These are phyloP conservation scores for Barnettozyma vustinii DNA, from an alignment of 805 yeast species.

Conservation along the genomic window DNA sequence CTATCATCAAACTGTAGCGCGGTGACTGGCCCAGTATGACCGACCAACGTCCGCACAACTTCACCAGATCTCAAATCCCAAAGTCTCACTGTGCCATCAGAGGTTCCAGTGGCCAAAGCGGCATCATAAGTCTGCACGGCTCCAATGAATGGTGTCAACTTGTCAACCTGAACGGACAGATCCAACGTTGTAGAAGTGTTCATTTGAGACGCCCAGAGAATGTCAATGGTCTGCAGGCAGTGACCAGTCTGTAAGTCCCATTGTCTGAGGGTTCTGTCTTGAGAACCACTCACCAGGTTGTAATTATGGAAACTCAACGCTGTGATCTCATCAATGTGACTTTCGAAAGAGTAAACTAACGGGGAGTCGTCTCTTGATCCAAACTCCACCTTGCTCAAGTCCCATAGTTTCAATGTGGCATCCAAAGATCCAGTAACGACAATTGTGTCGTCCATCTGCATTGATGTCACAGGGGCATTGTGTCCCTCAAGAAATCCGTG, in stretches of 20 bases:
- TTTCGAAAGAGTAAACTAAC: constrained; percentile 46
- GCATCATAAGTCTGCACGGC: constrained; percentile 70
- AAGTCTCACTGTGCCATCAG: constrained; percentile 66
- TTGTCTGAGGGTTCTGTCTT: constrained; percentile 66
- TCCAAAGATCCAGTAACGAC: constrained; percentile 57
- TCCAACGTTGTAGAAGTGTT: constrained; percentile 16
- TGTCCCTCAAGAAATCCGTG: constrained; percentile 57
- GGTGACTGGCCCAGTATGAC: constrained; percentile 68
- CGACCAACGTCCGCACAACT: constrained; percentile 52
- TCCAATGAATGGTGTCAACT: constrained; percentile 44
- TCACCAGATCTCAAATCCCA: constrained; percentile 76
- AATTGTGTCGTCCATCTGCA: constrained; percentile 49
- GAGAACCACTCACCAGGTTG: constrained; percentile 62
- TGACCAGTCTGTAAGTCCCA: constrained; percentile 69
- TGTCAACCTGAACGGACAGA: constrained; percentile 9
- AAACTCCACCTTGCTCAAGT: constrained; percentile 29
- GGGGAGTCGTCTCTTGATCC: constrained; percentile 25
- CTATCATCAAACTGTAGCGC: constrained; percentile 64
- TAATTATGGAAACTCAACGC: constrained; percentile 50
- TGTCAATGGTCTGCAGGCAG: constrained; percentile 66
- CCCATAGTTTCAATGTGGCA: constrained; percentile 61
- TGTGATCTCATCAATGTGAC: constrained; percentile 64
- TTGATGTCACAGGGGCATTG: constrained; percentile 48
- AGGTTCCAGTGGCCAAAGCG: constrained; percentile 74
- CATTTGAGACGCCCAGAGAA: constrained; percentile 48